phyloP scores from a whole-genome alignment of 1,139 yeast species.

The Suhomyces choctaworum region DNA sequence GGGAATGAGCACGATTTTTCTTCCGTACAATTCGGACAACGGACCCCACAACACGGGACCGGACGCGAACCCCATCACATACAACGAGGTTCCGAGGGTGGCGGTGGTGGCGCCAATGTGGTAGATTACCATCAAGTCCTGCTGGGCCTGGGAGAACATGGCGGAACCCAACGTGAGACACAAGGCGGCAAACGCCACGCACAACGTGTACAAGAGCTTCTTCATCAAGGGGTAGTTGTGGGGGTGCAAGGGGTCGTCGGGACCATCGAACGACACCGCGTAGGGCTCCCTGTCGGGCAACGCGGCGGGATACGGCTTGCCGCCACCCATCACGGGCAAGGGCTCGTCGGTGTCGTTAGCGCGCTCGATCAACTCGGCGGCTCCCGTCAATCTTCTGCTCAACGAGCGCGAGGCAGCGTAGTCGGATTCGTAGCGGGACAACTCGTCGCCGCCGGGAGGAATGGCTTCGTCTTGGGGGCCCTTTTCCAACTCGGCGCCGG shows the following conservation, averaged over 20 bases:
- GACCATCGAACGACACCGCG: conserved; percentile 60
- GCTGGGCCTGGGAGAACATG: conserved; percentile 55
- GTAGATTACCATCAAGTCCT: conserved; percentile 41
- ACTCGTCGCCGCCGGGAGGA: conserved; percentile 25
- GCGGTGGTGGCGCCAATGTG: conserved; percentile 58
- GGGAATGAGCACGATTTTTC: conserved; percentile 55
- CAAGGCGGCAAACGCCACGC: conserved; percentile 31
- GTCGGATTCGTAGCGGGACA: conserved; percentile 29
- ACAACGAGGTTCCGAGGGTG: conserved; percentile 66
- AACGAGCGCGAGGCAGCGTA: conserved; percentile 28
- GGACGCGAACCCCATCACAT: conserved; percentile 77
- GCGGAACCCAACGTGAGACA: conserved; percentile 64
- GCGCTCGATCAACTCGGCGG: conserved; percentile 25
- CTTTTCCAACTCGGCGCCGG: conserved; percentile 17
- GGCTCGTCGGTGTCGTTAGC: conserved; percentile 33
- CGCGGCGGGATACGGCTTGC: conserved; percentile 52
- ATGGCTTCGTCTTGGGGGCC: conserved; percentile 4
- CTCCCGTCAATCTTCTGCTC: conserved; percentile 28
- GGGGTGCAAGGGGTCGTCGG: conserved; percentile 61
- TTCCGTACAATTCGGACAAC: conserved; percentile 71
- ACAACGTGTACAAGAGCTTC: conserved; percentile 28
- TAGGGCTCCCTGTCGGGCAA: conserved; percentile 53
- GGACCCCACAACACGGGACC: conserved; percentile 88
- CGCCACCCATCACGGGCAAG: conserved; percentile 56
- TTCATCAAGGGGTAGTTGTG: conserved; percentile 54